Conservation (phyloP, 805 yeast genomes). For the Cyberlindnera mrakii region DNA sequence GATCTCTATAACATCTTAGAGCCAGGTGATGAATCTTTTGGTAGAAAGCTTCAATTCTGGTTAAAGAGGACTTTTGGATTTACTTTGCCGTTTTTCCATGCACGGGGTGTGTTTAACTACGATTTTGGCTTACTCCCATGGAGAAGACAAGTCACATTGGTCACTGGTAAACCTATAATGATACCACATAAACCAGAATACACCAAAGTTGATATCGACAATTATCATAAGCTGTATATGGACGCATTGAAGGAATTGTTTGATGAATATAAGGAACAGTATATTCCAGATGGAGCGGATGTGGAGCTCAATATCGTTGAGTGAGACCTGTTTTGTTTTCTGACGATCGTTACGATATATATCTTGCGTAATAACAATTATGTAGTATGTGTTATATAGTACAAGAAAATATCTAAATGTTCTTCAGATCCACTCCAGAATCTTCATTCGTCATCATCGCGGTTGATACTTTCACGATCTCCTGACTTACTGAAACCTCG, state of each 20-base stretch:
- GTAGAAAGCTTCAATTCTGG: constrained; percentile 60
- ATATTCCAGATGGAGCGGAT: constrained; percentile 15
- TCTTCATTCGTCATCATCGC: constrained; percentile 2
- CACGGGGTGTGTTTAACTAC: constrained; percentile 87
- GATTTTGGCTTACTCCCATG: constrained; percentile 89
- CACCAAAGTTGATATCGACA: constrained; percentile 46
- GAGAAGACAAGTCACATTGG: constrained; percentile 72
- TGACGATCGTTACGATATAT: background rate
- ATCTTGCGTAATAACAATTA: background rate
- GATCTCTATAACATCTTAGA: constrained; percentile 48
- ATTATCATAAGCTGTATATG: constrained; percentile 68
- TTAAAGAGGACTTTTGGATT: constrained; percentile 69
- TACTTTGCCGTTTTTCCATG: constrained; percentile 86
- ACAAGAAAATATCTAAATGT: background rate
- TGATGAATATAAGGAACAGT: constrained; percentile 57
- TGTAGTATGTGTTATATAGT: too few relatives aligned
- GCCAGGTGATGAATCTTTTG: constrained; percentile 38
- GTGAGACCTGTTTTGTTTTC: background rate
- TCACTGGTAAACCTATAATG: constrained; percentile 62
- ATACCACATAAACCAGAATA: constrained; percentile 46
- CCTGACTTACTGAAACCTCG: background rate
- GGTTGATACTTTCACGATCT: constrained; percentile 3
- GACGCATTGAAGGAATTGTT: constrained; percentile 57
- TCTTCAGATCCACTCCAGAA: background rate
- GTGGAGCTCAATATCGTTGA: constrained; percentile 19